Conservation (phyloP, 176 grass and related monocot genomes). For the Saccharum officinarum region DNA sequence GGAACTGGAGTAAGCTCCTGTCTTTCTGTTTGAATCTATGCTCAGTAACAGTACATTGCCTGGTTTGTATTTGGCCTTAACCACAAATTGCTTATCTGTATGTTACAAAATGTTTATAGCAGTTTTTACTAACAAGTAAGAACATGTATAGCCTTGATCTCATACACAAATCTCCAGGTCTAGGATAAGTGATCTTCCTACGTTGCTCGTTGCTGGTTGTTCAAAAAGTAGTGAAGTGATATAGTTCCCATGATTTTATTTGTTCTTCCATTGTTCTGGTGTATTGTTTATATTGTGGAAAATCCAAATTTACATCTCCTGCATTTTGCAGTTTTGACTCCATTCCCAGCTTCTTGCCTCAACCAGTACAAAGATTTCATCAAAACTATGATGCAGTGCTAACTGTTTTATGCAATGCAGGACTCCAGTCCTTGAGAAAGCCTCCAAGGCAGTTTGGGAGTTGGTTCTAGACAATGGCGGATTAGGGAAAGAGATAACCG, state of each 20-base stretch:
- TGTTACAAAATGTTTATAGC: not conserved
- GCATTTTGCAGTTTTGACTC: constrained; percentile 12
- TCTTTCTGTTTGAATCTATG: not conserved
- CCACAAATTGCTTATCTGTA: not conserved
- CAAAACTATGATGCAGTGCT: not conserved
- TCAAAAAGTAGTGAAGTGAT: not conserved
- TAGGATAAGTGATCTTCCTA: not conserved
- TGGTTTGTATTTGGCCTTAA: not conserved
- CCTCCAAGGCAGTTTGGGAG: constrained; percentile 87
- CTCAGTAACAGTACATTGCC: not conserved
- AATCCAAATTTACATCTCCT: not conserved
- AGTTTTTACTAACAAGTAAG: not conserved
- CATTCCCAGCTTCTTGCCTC: not conserved
- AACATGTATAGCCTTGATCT: not conserved
- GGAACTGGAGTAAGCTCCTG: constrained; percentile 77
- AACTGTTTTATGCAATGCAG: constrained; percentile 52
- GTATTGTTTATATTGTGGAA: not conserved
- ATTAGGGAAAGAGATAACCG: constrained; percentile 83
- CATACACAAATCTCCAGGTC: not conserved
- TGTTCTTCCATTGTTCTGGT: not conserved
- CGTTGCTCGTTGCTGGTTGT: not conserved
- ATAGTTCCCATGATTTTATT: not conserved
- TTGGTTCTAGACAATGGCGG: constrained; percentile 68
- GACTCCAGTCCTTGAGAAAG: constrained; percentile 93
- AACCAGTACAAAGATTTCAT: not conserved